Percentiles rank a stretch among this genome's conserved stretches.
phyloP scores from a whole-genome alignment of 768 basidiomycete species.

The Clavaria fumosa region DNA sequence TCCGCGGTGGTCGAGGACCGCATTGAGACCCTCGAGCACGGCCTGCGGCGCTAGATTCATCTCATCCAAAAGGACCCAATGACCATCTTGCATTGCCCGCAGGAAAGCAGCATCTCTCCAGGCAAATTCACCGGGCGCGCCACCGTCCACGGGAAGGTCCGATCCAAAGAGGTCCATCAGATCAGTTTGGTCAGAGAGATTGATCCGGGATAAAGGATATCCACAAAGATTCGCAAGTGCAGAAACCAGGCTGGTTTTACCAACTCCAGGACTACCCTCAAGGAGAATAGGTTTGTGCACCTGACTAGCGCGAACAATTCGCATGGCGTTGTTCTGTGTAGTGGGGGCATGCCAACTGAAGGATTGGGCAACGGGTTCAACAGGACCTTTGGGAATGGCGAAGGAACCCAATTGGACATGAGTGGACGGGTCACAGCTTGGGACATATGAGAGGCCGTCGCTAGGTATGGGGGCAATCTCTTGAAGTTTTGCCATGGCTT shows the following conservation, averaged over 20 bases:
- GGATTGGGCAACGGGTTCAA: conserved; percentile 17
- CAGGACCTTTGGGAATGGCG: conserved; percentile 44
- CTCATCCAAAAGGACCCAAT: conserved; percentile 96
- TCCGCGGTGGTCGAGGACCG: conserved; percentile 89
- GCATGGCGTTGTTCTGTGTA: conserved; percentile 72
- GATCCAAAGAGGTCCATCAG: conserved; percentile 92
- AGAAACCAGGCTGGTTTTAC: conserved; percentile 86
- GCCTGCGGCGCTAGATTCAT: conserved; percentile 99
- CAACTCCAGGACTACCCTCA: conserved; percentile 96
- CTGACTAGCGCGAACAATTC: conserved; percentile 82
- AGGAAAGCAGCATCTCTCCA: conserved; percentile 98
- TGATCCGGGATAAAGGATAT: conserved; percentile 77
- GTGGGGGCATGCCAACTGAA: conserved; percentile 88
- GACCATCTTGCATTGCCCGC: conserved; percentile 82
- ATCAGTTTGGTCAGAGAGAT: conserved; percentile 96
- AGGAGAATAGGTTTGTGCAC: conserved; percentile 81
- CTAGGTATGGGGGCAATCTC: conserved; percentile 34
- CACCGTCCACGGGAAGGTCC: conserved; percentile 89
- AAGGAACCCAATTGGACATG: conserved; percentile 60
- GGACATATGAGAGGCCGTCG: conserved; percentile 15
- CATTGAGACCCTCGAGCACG: conserved; percentile 92
- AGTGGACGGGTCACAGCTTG: conserved; percentile 19
- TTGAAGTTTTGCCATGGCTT: conserved; percentile 39
- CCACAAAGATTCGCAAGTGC: conserved; percentile 75
- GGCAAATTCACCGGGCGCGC: conserved; percentile 79